A percentile compares a stretch with the other conserved stretches of the same genome.
Conservation (phyloP, 2,329 filamentous ascomycete species). For the Zopfia rhizophila region DNA sequence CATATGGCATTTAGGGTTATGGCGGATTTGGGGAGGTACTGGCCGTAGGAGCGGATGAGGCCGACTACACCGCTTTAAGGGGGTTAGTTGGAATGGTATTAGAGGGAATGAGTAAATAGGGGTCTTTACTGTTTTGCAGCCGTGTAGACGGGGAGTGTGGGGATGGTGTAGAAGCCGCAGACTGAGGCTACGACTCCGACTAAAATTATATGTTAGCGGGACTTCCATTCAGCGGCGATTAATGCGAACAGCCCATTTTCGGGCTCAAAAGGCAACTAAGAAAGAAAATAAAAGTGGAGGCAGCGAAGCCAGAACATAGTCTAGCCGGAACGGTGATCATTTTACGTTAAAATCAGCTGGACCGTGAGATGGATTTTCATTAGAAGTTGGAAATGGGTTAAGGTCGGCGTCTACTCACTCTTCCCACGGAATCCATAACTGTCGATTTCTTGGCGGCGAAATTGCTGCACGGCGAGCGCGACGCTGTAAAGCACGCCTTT, state of each 20-base stretch:
- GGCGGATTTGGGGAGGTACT: conserved; percentile 50
- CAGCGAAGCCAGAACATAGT: too few relatives aligned
- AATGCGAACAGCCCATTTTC: neutral
- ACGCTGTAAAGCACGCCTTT: conserved; percentile 57
- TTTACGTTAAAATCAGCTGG: too few relatives aligned
- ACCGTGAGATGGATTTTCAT: neutral
- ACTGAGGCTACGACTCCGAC: conserved; percentile 50
- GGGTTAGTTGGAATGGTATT: neutral
- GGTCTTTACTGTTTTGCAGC: conserved; percentile 51
- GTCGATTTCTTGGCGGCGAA: conserved; percentile 51
- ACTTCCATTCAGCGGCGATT: too few relatives aligned
- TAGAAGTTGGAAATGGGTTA: neutral
- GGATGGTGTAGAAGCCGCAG: conserved; percentile 56
- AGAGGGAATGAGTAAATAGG: neutral
- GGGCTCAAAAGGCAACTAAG: too few relatives aligned
- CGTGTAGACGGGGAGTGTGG: conserved; percentile 56
- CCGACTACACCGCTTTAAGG: conserved; percentile 45
- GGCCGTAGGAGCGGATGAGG: conserved; percentile 54
- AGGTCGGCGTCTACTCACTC: conserved; percentile 34
- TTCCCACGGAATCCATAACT: conserved; percentile 51
- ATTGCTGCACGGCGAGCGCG: conserved; percentile 57
- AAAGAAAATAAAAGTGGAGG: too few relatives aligned
- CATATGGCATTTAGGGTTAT: conserved; percentile 57
- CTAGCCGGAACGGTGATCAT: too few relatives aligned
- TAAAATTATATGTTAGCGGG: too few relatives aligned